These are phyloP conservation scores for Westerdykella ornata DNA, from an alignment of 2,329 filamentous ascomycete genomes.

Conservation along the genomic window DNA sequence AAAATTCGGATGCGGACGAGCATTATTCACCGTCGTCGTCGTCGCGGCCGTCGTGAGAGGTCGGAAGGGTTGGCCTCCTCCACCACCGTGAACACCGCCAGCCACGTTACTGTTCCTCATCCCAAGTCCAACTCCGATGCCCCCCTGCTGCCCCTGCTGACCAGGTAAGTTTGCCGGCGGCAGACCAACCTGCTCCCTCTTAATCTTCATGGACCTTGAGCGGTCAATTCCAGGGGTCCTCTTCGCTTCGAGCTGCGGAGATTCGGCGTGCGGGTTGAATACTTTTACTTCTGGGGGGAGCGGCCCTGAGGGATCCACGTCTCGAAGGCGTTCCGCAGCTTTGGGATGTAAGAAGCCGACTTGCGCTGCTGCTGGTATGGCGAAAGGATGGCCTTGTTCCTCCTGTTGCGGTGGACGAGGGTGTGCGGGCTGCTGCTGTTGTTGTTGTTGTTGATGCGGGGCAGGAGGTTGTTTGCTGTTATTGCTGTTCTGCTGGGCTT, in stretches of 20 bases:
- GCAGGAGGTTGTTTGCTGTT: slow-evolving; percentile 10
- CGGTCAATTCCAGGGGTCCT: slow-evolving; percentile 87
- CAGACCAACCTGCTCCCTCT: slow-evolving; percentile 40
- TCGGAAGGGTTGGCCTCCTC: slow-evolving; percentile 11
- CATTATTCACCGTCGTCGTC: background rate
- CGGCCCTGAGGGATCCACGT: slow-evolving; percentile 23
- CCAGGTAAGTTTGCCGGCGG: slow-evolving; percentile 9
- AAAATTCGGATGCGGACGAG: slow-evolving; percentile 35
- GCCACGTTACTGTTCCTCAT: too few relatives aligned
- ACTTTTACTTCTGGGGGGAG: slow-evolving; percentile 22
- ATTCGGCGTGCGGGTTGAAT: slow-evolving; percentile 47
- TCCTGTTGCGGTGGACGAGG: slow-evolving; percentile 8
- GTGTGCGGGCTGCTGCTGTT: slow-evolving; percentile 4
- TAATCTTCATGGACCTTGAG: slow-evolving; percentile 65
- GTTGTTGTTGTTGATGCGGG: slow-evolving; percentile 4
- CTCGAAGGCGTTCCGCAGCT: slow-evolving; percentile 38
- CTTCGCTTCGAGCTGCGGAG: slow-evolving; percentile 63
- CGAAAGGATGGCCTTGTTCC: slow-evolving; percentile 23
- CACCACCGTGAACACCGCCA: background rate
- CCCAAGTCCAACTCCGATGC: too few relatives aligned
- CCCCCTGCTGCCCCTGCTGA: slow-evolving; percentile 4
- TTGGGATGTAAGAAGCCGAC: slow-evolving; percentile 45
- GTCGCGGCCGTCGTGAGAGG: slow-evolving; percentile 2
- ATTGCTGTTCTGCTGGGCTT: slow-evolving; percentile 15
- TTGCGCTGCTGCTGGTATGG: background rate